Evolutionary conservation across 257 asterid genomes (phyloP).

Genomic region (Pogostemon cablin): DNA sequence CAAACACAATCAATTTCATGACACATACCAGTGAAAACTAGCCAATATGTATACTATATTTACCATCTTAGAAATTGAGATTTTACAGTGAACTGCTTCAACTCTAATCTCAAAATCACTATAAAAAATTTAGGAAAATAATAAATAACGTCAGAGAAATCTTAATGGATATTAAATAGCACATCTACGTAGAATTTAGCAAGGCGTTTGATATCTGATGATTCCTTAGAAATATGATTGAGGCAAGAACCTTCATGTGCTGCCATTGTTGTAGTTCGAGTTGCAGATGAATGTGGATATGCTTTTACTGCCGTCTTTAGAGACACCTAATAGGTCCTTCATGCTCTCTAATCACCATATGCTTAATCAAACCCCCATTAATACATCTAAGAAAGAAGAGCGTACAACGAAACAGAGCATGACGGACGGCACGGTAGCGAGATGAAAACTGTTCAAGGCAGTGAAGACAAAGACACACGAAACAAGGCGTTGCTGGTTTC

Average conservation of each 20-base stretch:
- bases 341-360: too few relatives aligned
- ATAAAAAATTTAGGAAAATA: background rate
- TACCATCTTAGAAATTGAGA: background rate
- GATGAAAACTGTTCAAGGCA: too few relatives aligned
- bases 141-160: background rate
- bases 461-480: too few relatives aligned
- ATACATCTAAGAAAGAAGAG: too few relatives aligned
- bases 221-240: slow-evolving; percentile 82
- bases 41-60: background rate
- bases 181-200: slow-evolving; percentile 84
- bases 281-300: background rate
- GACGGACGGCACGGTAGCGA: too few relatives aligned
- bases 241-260: slow-evolving; percentile 70
- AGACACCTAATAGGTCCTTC: too few relatives aligned
- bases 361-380: too few relatives aligned
- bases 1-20: too few relatives aligned
- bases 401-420: too few relatives aligned
- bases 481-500: too few relatives aligned
- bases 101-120: background rate
- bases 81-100: background rate
- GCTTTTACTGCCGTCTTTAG: too few relatives aligned
- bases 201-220: slow-evolving; percentile 69
- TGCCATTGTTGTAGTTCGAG: slow-evolving; percentile 43
- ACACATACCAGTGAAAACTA: too few relatives aligned
- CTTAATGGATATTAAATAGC: background rate